Evolutionary conservation across 306 rosid species (phyloP), one percentile per base, ranked within the genome.

Genomic region (Fragaria vesca): DNA sequence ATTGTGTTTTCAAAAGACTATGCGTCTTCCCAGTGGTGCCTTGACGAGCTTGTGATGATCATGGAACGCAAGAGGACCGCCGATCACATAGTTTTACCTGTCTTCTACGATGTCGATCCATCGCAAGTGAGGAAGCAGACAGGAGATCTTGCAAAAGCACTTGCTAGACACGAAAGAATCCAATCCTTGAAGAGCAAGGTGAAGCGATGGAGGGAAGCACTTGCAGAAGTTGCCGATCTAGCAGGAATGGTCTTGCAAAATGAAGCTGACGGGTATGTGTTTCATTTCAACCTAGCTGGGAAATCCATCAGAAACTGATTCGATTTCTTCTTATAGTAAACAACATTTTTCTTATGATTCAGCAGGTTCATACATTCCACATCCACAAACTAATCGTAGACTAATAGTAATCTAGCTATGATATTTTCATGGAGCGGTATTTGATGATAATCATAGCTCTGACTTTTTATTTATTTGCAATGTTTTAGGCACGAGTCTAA

Each of bases 1-100:
- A 20, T 71, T 8, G 75, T 71, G 24, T 71, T 71, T 4, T 71
- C 75, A 3, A 51, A 72, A 8, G 30, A 72, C 32, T 72, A 72
- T 0, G 76, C 76, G 1, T 30, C 45, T 52, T 72, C 76, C 1
- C 2, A 2, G 1, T 72, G 76, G 76, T 72, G 76, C 47, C 76
- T 72, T 30, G 63, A 72, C 43, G 76, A 72, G 47, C 76, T 72
- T 50, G 43, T 36, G 9, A 18, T 48, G 76, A 72, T 72, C 2
- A 24, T 72, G 24, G 30, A 32, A 10, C 63, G 11, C 28, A 50
- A 54, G 30, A 72, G 12, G 18, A 51, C 30, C 0, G 1, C 17
- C 0, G 0, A 30, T 6, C 76, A 72, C 0, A 16, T 51, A 54
- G 65, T 50, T 12, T 45, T 69, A 45, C 55, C 73, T 0, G 34